Conservation (phyloP, 768 basidiomycete species). For the Suillus paluster region DNA sequence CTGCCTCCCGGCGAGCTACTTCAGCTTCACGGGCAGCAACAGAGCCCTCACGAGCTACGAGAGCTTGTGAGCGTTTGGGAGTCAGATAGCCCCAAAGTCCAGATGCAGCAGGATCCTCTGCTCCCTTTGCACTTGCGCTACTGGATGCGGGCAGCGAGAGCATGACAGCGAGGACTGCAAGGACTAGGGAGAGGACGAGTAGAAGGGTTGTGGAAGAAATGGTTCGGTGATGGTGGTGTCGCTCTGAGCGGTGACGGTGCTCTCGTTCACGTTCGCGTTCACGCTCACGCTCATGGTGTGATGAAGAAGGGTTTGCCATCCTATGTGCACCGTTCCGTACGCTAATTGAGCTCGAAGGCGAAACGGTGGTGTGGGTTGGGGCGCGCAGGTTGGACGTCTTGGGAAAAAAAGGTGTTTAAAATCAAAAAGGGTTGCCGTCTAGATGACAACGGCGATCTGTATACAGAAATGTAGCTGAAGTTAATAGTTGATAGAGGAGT, state of each 20-base stretch:
- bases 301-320: slow-evolving; percentile 89
- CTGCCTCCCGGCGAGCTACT: slow-evolving; percentile 88
- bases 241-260: slow-evolving; percentile 60
- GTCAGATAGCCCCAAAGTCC: slow-evolving; percentile 77
- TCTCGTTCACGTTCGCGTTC: slow-evolving; percentile 55
- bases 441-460: slow-evolving; percentile 2
- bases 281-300: slow-evolving; percentile 67
- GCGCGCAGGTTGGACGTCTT: slow-evolving; percentile 70
- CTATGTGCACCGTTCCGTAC: slow-evolving; percentile 51
- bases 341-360: slow-evolving; percentile 67
- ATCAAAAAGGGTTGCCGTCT: slow-evolving; percentile 10
- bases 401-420: slow-evolving; percentile 37
- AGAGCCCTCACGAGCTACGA: slow-evolving; percentile 77
- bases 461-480: slow-evolving; percentile 9
- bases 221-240: slow-evolving; percentile 80
- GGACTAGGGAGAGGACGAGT: slow-evolving; percentile 81
- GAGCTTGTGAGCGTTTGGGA: slow-evolving; percentile 81
- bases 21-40: slow-evolving; percentile 87
- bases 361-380: slow-evolving; percentile 70
- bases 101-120: slow-evolving; percentile 43
- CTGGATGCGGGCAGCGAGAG: slow-evolving; percentile 75
- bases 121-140: slow-evolving; percentile 35
- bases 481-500: slow-evolving; percentile 16
- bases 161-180: slow-evolving; percentile 91
- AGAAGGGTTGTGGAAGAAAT: slow-evolving; percentile 90